Percentiles rank a stretch among this genome's conserved stretches.
Evolutionary conservation across 306 rosid species (phyloP).

Genomic region (Pyrus betulifolia): DNA sequence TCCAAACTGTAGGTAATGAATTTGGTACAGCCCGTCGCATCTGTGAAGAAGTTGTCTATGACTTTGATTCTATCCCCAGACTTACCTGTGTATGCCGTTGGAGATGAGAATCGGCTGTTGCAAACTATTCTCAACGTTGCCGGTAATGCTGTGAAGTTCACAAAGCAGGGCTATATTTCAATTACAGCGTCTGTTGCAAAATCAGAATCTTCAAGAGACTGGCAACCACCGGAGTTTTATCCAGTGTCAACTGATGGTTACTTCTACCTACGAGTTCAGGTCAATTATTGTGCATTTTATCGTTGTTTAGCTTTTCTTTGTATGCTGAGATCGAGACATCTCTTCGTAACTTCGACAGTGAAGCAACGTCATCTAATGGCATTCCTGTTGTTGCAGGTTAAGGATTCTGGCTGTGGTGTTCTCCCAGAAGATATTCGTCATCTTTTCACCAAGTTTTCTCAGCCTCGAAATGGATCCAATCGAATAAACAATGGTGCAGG

Average conservation of each 20-base stretch:
- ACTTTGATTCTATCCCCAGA: slow-evolving; percentile 66
- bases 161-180: slow-evolving; percentile 75
- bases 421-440: slow-evolving; percentile 60
- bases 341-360: not conserved
- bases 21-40: slow-evolving; percentile 75
- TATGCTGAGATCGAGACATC: not conserved
- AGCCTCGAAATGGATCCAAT: slow-evolving; percentile 45
- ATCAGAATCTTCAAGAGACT: slow-evolving; percentile 68
- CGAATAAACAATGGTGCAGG: slow-evolving; percentile 54
- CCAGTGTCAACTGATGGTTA: slow-evolving; percentile 58
- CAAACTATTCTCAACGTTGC: slow-evolving; percentile 70
- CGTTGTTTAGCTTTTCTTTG: not conserved
- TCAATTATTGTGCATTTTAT: slow-evolving; percentile 6
- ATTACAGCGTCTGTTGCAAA: slow-evolving; percentile 65
- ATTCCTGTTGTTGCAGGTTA: slow-evolving; percentile 49
- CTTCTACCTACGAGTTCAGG: slow-evolving; percentile 74
- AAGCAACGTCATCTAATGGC: not conserved
- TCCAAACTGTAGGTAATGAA: slow-evolving; percentile 42
- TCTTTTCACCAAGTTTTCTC: slow-evolving; percentile 69
- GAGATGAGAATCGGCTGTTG: slow-evolving; percentile 75
- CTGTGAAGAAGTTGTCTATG: slow-evolving; percentile 71
- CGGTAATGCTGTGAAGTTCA: slow-evolving; percentile 87
- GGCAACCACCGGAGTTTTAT: slow-evolving; percentile 68
- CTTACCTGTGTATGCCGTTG: slow-evolving; percentile 64
- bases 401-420: slow-evolving; percentile 90